Evolutionary conservation across 2,329 filamentous ascomycete genomes (phyloP).

Genomic region (Venturiaceae sp.): DNA sequence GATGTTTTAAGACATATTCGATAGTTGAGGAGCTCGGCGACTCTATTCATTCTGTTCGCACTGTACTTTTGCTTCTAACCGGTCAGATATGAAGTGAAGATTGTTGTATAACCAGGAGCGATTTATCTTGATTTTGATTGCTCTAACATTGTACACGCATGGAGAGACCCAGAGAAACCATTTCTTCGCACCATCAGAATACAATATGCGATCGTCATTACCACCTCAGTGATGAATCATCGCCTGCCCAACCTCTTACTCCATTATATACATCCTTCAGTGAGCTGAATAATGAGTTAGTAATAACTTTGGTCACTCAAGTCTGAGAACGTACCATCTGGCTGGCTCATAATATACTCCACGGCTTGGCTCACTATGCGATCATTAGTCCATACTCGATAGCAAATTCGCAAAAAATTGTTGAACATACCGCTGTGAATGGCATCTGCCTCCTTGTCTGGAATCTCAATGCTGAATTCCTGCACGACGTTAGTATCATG

Average conservation of each 20-base stretch:
- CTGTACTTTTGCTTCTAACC: too few relatives aligned
- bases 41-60: too few relatives aligned
- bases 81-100: too few relatives aligned
- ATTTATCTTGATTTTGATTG: not conserved
- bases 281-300: not conserved
- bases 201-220: not conserved
- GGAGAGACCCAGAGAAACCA: not conserved
- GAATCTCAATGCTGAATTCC: slow-evolving; percentile 91
- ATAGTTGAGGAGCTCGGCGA: too few relatives aligned
- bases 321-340: slow-evolving; percentile 84
- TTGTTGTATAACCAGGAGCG: not conserved
- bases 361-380: slow-evolving; percentile 80
- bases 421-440: slow-evolving; percentile 78
- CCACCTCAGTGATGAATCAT: not conserved
- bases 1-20: too few relatives aligned
- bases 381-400: slow-evolving; percentile 19
- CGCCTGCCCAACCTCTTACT: not conserved
- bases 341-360: slow-evolving; percentile 86
- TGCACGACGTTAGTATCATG: slow-evolving; percentile 24
- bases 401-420: not conserved
- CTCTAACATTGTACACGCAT: slow-evolving; percentile 2
- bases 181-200: slow-evolving; percentile 1
- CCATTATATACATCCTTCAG: not conserved
- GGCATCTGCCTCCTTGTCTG: slow-evolving; percentile 89
- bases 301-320: not conserved